phyloP scores from a whole-genome alignment of 306 rosid genomes.

The Sindora glabra region DNA sequence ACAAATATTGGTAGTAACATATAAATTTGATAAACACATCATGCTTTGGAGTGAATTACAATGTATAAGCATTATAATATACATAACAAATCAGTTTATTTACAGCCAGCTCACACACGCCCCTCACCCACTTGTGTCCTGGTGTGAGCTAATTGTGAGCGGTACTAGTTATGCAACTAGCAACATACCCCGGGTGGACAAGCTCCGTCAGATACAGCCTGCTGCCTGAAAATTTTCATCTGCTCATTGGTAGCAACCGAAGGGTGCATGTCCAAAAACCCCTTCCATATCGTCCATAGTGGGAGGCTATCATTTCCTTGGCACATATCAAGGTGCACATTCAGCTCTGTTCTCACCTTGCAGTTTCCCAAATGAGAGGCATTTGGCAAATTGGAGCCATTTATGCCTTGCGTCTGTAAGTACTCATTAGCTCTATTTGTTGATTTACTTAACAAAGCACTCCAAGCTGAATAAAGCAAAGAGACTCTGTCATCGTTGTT shows the following conservation, averaged over 20 bases:
- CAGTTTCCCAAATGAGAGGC: constrained; percentile 90
- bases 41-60: too few relatives aligned
- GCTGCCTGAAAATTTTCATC: constrained; percentile 22
- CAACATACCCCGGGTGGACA: constrained; percentile 83
- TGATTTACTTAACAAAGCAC: constrained; percentile 36
- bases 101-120: too few relatives aligned
- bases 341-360: constrained; percentile 34
- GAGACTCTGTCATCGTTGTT: constrained; percentile 29
- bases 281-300: constrained; percentile 82
- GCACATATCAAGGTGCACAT: too few relatives aligned
- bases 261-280: constrained; percentile 32
- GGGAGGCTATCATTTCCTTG: constrained; percentile 43
- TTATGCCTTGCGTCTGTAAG: constrained; percentile 34
- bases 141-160: too few relatives aligned
- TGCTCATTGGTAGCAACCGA: constrained; percentile 34
- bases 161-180: too few relatives aligned
- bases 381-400: constrained; percentile 39
- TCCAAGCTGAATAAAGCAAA: constrained; percentile 71
- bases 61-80: too few relatives aligned
- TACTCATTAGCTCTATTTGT: background rate
- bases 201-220: constrained; percentile 39
- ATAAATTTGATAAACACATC: too few relatives aligned
- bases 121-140: too few relatives aligned
- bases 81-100: too few relatives aligned
- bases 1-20: too few relatives aligned